phyloP scores from a whole-genome alignment of 2,329 filamentous ascomycete genomes.

The Endocalyx cinctus region DNA sequence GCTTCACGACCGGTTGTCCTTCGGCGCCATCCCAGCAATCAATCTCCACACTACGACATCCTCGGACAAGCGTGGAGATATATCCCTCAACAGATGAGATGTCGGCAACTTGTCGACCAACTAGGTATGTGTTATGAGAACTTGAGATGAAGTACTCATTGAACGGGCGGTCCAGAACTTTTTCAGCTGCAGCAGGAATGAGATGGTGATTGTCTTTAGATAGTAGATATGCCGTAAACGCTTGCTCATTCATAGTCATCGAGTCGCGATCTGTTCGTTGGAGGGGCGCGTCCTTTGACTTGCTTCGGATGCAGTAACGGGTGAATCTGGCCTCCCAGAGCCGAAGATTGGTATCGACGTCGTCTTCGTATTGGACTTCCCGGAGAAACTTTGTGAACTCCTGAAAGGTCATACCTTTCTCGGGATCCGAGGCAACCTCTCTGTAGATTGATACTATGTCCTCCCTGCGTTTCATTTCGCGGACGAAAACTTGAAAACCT shows the following conservation, averaged over 20 bases:
- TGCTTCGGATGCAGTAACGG: conserved; percentile 60
- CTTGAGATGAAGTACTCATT: conserved; percentile 98
- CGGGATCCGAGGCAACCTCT: conserved; percentile 51
- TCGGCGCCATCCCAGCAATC: conserved; percentile 96
- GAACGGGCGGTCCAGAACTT: conserved; percentile 72
- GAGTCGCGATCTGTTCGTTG: conserved; percentile 42
- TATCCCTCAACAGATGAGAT: conserved; percentile 94
- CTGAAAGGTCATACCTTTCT: conserved; percentile 61
- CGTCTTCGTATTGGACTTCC: conserved; percentile 70
- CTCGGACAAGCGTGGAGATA: conserved; percentile 79
- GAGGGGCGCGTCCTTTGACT: conserved; percentile 38
- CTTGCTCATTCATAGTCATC: conserved; percentile 68
- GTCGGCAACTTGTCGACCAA: conserved; percentile 84
- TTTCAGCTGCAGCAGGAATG: conserved; percentile 53
- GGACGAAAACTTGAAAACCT: conserved; percentile 81
- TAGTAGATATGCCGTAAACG: conserved; percentile 72
- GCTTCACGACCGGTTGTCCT: conserved; percentile 82
- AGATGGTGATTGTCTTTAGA: conserved; percentile 70
- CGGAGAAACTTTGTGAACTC: conserved; percentile 76
- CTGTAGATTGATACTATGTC: conserved; percentile 76
- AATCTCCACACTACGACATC: conserved; percentile 93
- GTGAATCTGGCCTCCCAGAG: conserved; percentile 71
- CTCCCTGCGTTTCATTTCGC: conserved; percentile 74
- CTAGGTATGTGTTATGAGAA: conserved; percentile 96
- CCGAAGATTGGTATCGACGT: conserved; percentile 60